phyloP scores from a whole-genome alignment of 2,329 filamentous ascomycete species.

The Venturia aucupariae region DNA sequence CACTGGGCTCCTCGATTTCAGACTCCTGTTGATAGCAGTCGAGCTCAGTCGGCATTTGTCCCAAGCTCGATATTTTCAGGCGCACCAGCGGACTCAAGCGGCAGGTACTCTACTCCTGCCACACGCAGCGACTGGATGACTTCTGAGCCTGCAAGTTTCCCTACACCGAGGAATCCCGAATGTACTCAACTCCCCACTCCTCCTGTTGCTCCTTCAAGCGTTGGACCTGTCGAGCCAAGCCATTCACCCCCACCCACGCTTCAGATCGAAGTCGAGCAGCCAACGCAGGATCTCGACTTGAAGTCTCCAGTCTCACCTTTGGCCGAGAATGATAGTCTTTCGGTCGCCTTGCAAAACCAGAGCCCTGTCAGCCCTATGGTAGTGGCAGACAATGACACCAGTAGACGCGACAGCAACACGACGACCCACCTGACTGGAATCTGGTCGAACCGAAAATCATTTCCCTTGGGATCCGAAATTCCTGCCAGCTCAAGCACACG shows the following conservation, averaged over 20 bases:
- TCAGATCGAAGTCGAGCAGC: background rate
- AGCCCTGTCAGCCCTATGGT: constrained; percentile 1
- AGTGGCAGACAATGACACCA: background rate
- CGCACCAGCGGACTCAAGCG: background rate
- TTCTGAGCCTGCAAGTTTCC: background rate
- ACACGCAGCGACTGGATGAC: background rate
- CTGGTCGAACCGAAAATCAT: constrained; percentile 8
- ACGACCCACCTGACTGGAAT: background rate
- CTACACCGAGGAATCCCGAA: background rate
- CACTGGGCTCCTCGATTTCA: constrained; percentile 11
- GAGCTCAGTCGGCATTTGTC: constrained; percentile 11
- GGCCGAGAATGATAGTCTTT: constrained; percentile 1
- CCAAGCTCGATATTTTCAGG: constrained; percentile 11
- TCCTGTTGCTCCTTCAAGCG: background rate
- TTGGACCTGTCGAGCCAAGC: background rate
- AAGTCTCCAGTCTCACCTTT: constrained; percentile 10
- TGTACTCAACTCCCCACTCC: background rate
- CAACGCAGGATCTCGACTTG: background rate
- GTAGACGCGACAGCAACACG: background rate
- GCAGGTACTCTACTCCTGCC: constrained; percentile 11
- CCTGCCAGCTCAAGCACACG: constrained; percentile 3
- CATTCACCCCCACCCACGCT: background rate
- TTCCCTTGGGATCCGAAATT: background rate
- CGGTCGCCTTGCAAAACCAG: background rate
- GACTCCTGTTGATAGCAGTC: background rate